Base-by-base conservation (phyloP, 2,329 filamentous ascomycete genomes). In the Sporothrix luriei region DNA sequence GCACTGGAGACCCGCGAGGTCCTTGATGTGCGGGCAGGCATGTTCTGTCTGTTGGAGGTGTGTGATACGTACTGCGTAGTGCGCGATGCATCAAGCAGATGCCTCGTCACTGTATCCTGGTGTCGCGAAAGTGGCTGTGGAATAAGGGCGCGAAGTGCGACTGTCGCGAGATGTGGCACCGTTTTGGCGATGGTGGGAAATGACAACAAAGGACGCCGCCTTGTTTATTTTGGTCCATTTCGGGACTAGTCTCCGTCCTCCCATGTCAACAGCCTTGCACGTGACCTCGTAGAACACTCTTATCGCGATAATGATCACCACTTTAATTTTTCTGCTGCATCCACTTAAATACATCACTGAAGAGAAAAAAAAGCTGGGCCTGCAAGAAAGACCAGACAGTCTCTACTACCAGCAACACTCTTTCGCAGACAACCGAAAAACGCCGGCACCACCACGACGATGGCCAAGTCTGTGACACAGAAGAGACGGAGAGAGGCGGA, bases 11-110 rank as follows among this genome's bases (percentile, higher is more conserved):
- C 79, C 74, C 83, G 82, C 70, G 81, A 76, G 48, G 84, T 82
- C 74, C 83, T 80, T 48, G 83, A 81, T 59, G 81, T 79, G 78
- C 83, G 79, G 72, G 82, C 76, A 51, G 85, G 85, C 85, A 88
- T 88, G 24, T 66, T 65, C 33, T 40, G 48, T 40, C 62, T 14
- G 48, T 33, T 26, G 21, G 11, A 21, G 38, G 21, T 6, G 38
- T 40, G 46, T 74, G 72, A 57, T 64, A n/a, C n/a, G n/a, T n/a
- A n/a, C n/a, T n/a, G n/a, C n/a, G n/a, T n/a, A n/a, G n/a, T n/a
- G 65, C 54, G 16, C 48, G 61, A 69, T 19, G 21, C 24, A 3
- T 19, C 33, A 55, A 55, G 51, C 33, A 57, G 59, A 46, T 21
- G 21, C 14, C 65, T 24, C 40, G 26, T 24, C 49, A 55, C 65